Base-by-base conservation (phyloP, 768 basidiomycete genomes). In the Termitomyces sp. region DNA sequence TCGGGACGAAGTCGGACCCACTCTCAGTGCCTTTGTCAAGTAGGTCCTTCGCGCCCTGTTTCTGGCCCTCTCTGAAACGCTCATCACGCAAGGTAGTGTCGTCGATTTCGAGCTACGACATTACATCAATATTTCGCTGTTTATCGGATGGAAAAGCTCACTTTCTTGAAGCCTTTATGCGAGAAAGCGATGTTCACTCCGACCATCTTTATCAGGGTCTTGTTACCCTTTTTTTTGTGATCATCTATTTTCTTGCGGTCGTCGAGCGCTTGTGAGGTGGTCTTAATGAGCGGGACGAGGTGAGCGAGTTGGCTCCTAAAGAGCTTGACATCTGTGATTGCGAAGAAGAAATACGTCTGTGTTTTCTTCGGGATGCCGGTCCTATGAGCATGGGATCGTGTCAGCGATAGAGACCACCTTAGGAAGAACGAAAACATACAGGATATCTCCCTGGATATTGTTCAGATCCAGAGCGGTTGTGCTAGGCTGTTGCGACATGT, bases 121-220 rank as follows among this genome's bases (percentile, higher is more conserved):
- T 29, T 2, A 29, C 24, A 8, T 58, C 28, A 53, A 36, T 13
- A 56, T 36, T 37, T 28, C 18, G 26, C 28, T 18, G 36, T 39
- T n/a, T 20, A 34, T 8, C 36, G 13, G 15, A 42, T 15, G 10
- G 2, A 41, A 42, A 31, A n/a, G n/a, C 51, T 64, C 36, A 80
- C 78, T 67, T 72, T 69, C 2, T 41, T 62, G 37, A 84, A 74
- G 15, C 81, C 83, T 16, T 66, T 65, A 28, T 79, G 77, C 7
- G 82, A 81, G 66, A 85, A 82, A 12, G 81, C 72, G 45, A 84
- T 74, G 69, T 83, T 85, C 44, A 82, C 72, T 10, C 78, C 79
- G 12, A 68, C 68, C 56, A 80, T 64, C 26, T 70, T 73, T 55
- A 80, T 63, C 24, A 76, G 66, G 39, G 67, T 67, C 45, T 66